These are phyloP conservation scores for Phanerochaete sordida DNA, from an alignment of 768 basidiomycete genomes.

Conservation along the genomic window DNA sequence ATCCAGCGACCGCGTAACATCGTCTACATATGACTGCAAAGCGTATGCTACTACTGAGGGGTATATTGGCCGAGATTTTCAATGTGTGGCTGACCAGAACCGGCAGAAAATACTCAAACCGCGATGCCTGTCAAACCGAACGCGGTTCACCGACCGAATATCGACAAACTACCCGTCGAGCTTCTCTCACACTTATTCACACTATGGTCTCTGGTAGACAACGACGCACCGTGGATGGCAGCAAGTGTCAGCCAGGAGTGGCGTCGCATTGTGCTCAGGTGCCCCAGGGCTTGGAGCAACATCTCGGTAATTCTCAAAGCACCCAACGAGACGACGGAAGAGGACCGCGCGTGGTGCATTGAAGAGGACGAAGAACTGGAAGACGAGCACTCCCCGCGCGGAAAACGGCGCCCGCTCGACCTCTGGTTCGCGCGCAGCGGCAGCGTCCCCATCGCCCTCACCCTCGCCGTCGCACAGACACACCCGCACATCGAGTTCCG, in stretches of 20 bases:
- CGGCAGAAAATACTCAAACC: too few relatives aligned
- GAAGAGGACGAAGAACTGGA: slow-evolving; percentile 12
- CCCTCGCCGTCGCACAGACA: not conserved
- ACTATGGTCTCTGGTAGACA: slow-evolving; percentile 9
- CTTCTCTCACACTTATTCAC: slow-evolving; percentile 6
- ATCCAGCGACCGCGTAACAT: too few relatives aligned
- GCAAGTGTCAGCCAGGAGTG: slow-evolving; percentile 8
- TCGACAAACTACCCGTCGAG: slow-evolving; percentile 8
- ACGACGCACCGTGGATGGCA: slow-evolving; percentile 17
- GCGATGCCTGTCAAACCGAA: too few relatives aligned
- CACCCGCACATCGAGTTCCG: not conserved
- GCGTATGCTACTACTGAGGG: too few relatives aligned
- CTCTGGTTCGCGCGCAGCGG: slow-evolving; percentile 10
- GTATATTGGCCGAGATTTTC: too few relatives aligned
- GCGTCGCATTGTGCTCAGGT: slow-evolving; percentile 8
- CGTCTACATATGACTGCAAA: too few relatives aligned
- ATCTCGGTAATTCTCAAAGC: not conserved
- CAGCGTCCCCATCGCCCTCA: not conserved
- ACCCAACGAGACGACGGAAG: not conserved
- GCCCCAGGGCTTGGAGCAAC: slow-evolving; percentile 10
- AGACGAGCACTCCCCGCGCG: not conserved
- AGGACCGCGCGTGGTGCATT: slow-evolving; percentile 7
- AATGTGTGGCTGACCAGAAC: too few relatives aligned
- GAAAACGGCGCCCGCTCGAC: slow-evolving; percentile 9
- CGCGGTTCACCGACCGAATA: not conserved